Evolutionary conservation across 805 yeast species (phyloP).

Genomic region (Blastobotrys peoriensis): DNA sequence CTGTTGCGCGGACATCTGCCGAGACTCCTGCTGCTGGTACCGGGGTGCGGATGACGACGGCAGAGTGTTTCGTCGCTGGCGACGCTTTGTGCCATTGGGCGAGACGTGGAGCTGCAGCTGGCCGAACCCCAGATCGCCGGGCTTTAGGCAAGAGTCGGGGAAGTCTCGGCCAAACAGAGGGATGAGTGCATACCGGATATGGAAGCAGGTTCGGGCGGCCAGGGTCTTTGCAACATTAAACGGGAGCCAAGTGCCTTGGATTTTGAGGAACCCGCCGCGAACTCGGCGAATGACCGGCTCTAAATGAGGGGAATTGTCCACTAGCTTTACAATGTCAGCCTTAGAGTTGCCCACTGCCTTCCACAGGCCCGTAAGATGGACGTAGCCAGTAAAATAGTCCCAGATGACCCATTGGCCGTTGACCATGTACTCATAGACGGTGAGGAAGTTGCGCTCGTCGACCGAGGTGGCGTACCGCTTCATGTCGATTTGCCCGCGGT

Average conservation of each 20-base stretch:
- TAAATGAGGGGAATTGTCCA: conserved; percentile 57
- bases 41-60: not conserved
- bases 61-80: conserved; percentile 13
- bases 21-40: not conserved
- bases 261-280: conserved; percentile 84
- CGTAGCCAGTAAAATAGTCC: conserved; percentile 81
- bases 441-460: conserved; percentile 61
- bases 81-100: conserved; percentile 16
- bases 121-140: conserved; percentile 60
- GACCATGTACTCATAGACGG: conserved; percentile 66
- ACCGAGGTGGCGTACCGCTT: conserved; percentile 59
- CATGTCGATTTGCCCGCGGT: conserved; percentile 14
- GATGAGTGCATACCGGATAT: conserved; percentile 65
- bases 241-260: conserved; percentile 94
- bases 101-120: conserved; percentile 38
- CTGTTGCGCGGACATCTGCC: not conserved
- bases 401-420: conserved; percentile 74
- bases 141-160: conserved; percentile 53
- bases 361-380: conserved; percentile 86
- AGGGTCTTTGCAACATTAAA: conserved; percentile 57
- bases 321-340: conserved; percentile 64
- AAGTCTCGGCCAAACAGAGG: conserved; percentile 76
- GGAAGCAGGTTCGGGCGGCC: conserved; percentile 70
- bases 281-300: conserved; percentile 63
- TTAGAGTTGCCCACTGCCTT: conserved; percentile 63